Percentiles rank a stretch among this genome's conserved stretches.
Evolutionary conservation across 208 protist species (phyloP).

Genomic region (Crithidia thermophila): DNA sequence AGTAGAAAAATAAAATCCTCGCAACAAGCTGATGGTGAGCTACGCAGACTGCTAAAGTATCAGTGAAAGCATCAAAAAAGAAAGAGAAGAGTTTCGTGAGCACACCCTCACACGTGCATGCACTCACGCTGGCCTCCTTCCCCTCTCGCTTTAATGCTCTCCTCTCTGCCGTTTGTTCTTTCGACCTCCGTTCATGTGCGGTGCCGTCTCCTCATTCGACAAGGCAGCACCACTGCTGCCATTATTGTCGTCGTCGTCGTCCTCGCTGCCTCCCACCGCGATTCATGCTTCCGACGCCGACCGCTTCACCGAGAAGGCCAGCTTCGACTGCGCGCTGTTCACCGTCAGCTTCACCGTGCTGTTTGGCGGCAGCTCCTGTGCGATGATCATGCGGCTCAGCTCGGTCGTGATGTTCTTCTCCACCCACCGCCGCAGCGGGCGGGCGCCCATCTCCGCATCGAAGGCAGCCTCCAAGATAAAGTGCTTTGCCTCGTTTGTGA

Average conservation of each 20-base stretch:
- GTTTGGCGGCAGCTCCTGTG: slow-evolving; percentile 72
- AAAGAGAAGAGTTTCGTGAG: too few species aligned
- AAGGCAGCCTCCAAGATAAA: slow-evolving; percentile 73
- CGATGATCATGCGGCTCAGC: slow-evolving; percentile 87
- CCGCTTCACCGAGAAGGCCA: slow-evolving; percentile 73
- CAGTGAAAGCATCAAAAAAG: too few species aligned
- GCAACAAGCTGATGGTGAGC: neutral
- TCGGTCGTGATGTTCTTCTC: slow-evolving; percentile 91
- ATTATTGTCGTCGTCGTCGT: neutral
- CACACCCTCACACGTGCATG: neutral
- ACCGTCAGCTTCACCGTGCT: slow-evolving; percentile 65
- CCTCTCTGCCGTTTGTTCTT: slow-evolving; percentile 7
- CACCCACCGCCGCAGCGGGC: slow-evolving; percentile 88
- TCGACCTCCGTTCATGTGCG: neutral
- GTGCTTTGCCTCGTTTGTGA: slow-evolving; percentile 66
- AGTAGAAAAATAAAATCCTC: slow-evolving; percentile 5
- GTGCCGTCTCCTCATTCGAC: neutral
- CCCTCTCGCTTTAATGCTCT: slow-evolving; percentile 2
- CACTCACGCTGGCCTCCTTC: neutral
- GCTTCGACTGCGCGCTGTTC: slow-evolving; percentile 39
- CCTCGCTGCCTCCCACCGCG: slow-evolving; percentile 7
- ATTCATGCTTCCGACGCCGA: slow-evolving; percentile 1
- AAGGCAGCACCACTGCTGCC: neutral
- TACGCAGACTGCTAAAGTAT: too few species aligned
- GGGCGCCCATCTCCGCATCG: slow-evolving; percentile 91